Conservation (phyloP, 176 grass and related monocot species). For the Carex parvula region DNA sequence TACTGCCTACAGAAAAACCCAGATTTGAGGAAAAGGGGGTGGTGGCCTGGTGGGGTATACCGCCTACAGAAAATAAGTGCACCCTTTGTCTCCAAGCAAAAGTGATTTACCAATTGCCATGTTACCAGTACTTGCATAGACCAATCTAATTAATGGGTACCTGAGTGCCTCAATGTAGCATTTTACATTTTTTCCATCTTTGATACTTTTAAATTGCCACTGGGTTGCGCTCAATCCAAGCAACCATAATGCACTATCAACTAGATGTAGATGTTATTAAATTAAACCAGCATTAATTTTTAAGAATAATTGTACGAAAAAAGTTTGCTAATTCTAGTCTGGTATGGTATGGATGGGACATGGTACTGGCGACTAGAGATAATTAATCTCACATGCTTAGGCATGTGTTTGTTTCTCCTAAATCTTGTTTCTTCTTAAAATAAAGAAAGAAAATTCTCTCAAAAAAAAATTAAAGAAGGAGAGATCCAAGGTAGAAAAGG, state of each 20-base stretch:
- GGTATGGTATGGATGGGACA: neutral
- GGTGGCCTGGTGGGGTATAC: neutral
- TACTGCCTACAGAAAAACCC: neutral
- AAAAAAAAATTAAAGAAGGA: neutral
- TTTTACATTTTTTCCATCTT: neutral
- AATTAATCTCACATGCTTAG: neutral
- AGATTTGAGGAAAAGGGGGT: neutral
- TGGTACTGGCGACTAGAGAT: neutral
- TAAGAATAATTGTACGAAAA: conserved; percentile 2
- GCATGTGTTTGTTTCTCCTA: neutral
- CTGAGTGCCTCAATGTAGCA: neutral
- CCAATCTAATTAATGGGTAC: neutral
- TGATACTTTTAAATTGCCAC: neutral
- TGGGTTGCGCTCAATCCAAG: neutral
- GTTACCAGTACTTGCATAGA: neutral
- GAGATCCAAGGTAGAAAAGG: no score
- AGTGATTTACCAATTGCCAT: neutral
- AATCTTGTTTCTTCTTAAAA: neutral
- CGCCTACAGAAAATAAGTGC: neutral
- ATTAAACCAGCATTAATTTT: neutral
- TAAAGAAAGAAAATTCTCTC: no score
- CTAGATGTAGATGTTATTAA: conserved; percentile 9
- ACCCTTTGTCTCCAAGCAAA: conserved; percentile 22
- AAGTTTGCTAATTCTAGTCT: neutral
- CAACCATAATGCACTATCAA: conserved; percentile 8